Evolutionary conservation across 2,329 filamentous ascomycete genomes (phyloP).

Genomic region (Colletotrichum lindemuthianum): DNA sequence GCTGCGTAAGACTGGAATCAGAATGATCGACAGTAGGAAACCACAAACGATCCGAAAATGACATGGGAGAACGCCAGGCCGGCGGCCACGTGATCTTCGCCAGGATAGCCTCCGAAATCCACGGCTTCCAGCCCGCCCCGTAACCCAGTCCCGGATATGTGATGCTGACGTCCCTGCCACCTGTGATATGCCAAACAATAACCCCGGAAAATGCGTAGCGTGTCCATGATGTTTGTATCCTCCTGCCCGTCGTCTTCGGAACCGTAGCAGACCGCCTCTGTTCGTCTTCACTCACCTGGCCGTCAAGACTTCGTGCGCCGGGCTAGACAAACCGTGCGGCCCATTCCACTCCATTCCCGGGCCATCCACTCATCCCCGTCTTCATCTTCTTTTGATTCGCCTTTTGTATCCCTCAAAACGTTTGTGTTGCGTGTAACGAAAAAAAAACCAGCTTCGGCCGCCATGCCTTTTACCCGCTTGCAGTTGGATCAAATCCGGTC

Average conservation of each 20-base stretch:
- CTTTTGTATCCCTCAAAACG: constrained; percentile 22
- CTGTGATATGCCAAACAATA: constrained; percentile 34
- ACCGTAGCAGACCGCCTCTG: too few species aligned
- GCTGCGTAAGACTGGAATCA: background rate
- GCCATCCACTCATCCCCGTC: background rate
- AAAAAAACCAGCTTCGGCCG: constrained; percentile 1
- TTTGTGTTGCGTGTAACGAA: constrained; percentile 7
- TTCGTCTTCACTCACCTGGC: too few species aligned
- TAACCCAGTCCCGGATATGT: constrained; percentile 1
- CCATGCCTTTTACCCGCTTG: constrained; percentile 13
- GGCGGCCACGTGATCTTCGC: background rate
- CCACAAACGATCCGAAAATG: constrained; percentile 17
- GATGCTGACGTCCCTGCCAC: constrained; percentile 24
- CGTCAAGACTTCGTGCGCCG: background rate
- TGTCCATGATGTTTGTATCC: constrained; percentile 9
- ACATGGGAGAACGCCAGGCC: constrained; percentile 15
- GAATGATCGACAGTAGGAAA: background rate
- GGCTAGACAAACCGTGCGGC: background rate
- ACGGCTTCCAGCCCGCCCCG: constrained; percentile 1
- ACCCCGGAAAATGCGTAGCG: constrained; percentile 31
- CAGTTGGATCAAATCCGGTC: constrained; percentile 19
- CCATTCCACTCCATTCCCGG: too few species aligned
- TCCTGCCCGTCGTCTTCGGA: too few species aligned
- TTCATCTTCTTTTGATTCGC: constrained; percentile 5
- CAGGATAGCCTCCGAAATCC: constrained; percentile 1